A percentile compares a stretch with the other conserved stretches of the same genome.
phyloP scores from a whole-genome alignment of 441 rosid species.

The Euphorbia neoarborescens region DNA sequence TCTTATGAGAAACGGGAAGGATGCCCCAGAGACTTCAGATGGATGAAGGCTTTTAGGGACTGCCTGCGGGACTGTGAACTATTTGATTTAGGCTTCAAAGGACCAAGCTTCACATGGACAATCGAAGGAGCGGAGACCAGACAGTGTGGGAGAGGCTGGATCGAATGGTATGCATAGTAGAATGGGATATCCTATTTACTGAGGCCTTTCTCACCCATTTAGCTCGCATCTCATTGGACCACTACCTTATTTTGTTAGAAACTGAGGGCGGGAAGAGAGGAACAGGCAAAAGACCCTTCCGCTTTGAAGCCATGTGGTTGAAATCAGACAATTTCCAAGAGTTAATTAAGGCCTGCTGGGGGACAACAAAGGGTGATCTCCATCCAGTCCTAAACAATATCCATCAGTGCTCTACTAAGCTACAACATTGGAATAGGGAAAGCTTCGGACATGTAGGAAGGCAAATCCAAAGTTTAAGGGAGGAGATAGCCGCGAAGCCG shows the following conservation, averaged over 20 bases:
- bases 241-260: background rate
- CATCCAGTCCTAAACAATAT: too few species aligned
- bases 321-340: background rate
- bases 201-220: background rate
- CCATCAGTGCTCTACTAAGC: too few species aligned
- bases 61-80: background rate
- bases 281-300: background rate
- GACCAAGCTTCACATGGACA: background rate
- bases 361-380: too few species aligned
- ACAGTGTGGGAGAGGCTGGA: background rate
- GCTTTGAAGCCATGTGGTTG: background rate
- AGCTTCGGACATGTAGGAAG: too few species aligned
- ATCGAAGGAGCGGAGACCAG: background rate
- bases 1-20: background rate
- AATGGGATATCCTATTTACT: background rate
- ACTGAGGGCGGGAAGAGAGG: background rate
- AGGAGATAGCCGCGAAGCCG: too few species aligned
- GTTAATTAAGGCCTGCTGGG: too few species aligned
- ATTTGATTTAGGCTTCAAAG: background rate
- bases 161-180: background rate
- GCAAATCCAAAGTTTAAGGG: too few species aligned
- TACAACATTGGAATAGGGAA: too few species aligned
- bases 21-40: too few species aligned
- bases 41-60: background rate
- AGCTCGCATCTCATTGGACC: background rate